These are phyloP conservation scores for Ceratonia siliqua DNA, from an alignment of 306 rosid genomes.

Conservation along the genomic window DNA sequence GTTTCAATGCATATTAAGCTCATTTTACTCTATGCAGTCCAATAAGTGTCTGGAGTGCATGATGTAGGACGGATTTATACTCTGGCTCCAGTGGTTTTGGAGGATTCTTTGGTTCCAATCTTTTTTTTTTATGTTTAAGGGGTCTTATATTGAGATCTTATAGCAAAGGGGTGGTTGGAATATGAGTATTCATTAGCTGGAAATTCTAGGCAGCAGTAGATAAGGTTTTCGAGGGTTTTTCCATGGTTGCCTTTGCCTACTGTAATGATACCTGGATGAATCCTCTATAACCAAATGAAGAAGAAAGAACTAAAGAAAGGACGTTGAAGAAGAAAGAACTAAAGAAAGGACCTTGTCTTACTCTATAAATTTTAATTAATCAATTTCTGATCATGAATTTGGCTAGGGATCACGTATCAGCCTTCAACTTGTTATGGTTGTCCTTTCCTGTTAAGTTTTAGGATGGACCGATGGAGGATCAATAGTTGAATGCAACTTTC, in stretches of 20 bases:
- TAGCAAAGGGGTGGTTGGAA: background rate
- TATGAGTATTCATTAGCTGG: conserved; percentile 15
- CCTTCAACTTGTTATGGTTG: too few species aligned
- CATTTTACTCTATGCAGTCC: conserved; percentile 14
- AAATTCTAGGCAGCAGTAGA: background rate
- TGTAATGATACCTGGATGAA: conserved; percentile 15
- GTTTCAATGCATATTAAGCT: conserved; percentile 9
- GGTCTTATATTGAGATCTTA: conserved; percentile 11
- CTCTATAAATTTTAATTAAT: too few species aligned
- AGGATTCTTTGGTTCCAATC: background rate
- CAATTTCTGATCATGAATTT: too few species aligned
- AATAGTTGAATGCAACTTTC: too few species aligned
- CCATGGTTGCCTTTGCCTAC: background rate
- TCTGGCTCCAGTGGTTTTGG: conserved; percentile 14
- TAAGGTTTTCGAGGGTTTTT: background rate
- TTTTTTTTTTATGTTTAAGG: conserved; percentile 11
- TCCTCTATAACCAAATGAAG: background rate
- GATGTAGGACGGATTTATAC: conserved; percentile 8
- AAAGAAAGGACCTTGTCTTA: too few species aligned
- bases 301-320: background rate
- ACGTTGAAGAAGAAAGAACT: too few species aligned
- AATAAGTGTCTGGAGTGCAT: background rate
- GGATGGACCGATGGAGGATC: too few species aligned
- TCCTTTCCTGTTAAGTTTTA: too few species aligned
- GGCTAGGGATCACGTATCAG: too few species aligned